These are phyloP conservation scores for Coelastrella sp. DNA, from an alignment of 139 green algal species.

Conservation along the genomic window DNA sequence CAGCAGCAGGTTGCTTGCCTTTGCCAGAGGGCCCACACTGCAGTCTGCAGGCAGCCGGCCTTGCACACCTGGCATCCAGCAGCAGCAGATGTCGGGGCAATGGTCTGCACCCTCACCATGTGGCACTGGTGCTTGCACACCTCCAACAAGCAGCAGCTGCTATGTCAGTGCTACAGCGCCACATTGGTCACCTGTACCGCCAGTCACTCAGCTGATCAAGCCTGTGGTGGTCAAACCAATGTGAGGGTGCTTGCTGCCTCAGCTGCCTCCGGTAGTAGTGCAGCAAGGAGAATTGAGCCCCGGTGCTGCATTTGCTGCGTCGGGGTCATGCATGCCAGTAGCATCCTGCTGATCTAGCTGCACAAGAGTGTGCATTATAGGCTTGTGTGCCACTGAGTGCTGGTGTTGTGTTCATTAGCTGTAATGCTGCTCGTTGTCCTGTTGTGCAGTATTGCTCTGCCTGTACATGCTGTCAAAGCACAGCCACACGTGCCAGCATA, in stretches of 20 bases:
- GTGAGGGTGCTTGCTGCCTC: neutral
- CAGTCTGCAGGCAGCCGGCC: neutral
- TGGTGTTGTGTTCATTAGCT: too few relatives aligned
- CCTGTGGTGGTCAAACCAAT: conserved; percentile 9
- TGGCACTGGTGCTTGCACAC: neutral
- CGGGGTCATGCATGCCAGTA: too few relatives aligned
- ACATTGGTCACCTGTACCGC: neutral
- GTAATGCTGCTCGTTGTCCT: too few relatives aligned
- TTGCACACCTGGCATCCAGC: neutral
- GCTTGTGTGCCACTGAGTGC: too few relatives aligned
- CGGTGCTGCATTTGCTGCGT: too few relatives aligned
- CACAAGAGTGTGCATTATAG: too few relatives aligned
- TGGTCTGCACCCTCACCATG: neutral
- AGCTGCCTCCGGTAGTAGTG: neutral
- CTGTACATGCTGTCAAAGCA: neutral
- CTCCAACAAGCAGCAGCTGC: neutral
- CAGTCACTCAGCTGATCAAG: conserved; percentile 11
- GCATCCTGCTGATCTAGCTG: too few relatives aligned
- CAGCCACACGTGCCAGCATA: neutral
- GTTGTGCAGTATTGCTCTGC: neutral
- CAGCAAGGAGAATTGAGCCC: too few relatives aligned
- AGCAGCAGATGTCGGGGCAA: neutral
- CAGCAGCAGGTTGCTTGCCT: conserved; percentile 27
- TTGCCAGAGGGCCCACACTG: neutral
- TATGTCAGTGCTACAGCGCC: neutral